Evolutionary conservation across 2,329 filamentous ascomycete genomes (phyloP).

Genomic region (Arthrobotrys entomopaga): DNA sequence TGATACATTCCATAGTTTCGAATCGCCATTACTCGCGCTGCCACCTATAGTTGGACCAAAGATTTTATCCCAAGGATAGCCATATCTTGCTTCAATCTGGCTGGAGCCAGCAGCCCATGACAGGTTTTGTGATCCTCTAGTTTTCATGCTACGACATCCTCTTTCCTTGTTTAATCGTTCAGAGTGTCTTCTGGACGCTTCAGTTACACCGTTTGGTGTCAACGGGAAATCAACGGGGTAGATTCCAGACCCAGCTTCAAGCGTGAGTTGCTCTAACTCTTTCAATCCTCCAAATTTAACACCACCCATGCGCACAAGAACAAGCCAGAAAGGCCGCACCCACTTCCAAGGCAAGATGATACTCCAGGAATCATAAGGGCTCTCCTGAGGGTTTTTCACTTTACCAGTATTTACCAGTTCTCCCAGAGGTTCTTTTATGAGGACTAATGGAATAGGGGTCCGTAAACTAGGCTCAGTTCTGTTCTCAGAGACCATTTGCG

Average conservation of each 20-base stretch:
- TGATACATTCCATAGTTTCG: slow-evolving; percentile 20
- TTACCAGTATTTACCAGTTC: slow-evolving; percentile 73
- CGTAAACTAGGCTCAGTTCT: slow-evolving; percentile 73
- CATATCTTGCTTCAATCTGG: not conserved
- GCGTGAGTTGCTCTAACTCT: slow-evolving; percentile 80
- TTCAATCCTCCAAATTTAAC: slow-evolving; percentile 82
- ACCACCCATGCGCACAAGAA: slow-evolving; percentile 81
- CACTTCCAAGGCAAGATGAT: slow-evolving; percentile 91
- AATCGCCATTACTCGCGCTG: not conserved
- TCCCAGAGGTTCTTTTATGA: slow-evolving; percentile 72
- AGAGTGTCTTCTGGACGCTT: slow-evolving; percentile 71
- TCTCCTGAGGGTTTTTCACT: slow-evolving; percentile 73
- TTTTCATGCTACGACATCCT: slow-evolving; percentile 28
- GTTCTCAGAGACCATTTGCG: slow-evolving; percentile 66
- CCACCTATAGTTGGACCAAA: not conserved
- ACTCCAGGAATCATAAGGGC: slow-evolving; percentile 82
- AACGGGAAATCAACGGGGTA: slow-evolving; percentile 87
- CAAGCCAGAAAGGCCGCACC: slow-evolving; percentile 85
- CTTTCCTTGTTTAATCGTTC: slow-evolving; percentile 1
- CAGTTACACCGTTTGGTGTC: slow-evolving; percentile 79
- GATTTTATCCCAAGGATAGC: slow-evolving; percentile 39
- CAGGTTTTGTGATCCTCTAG: slow-evolving; percentile 2
- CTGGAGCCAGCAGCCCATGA: not conserved
- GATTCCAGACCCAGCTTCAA: slow-evolving; percentile 80
- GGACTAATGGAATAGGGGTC: slow-evolving; percentile 77